These are phyloP conservation scores for Ceratobasidium sp. DNA, from an alignment of 1,284 basidiomycete species.

Conservation along the genomic window DNA sequence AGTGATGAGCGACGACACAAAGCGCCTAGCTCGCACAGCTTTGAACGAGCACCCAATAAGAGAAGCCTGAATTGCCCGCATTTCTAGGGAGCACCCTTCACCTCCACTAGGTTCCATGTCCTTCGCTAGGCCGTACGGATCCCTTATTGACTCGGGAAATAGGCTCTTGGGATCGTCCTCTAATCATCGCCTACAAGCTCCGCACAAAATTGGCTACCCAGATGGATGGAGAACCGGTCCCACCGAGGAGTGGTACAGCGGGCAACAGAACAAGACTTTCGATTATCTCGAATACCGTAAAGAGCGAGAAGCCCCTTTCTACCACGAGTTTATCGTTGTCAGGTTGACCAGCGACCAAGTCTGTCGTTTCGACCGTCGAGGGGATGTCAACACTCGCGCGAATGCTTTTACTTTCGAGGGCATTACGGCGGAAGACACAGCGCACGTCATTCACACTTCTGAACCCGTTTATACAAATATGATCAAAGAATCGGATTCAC, in stretches of 20 bases:
- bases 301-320: constrained; percentile 25
- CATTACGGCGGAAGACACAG: constrained; percentile 22
- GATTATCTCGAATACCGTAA: constrained; percentile 23
- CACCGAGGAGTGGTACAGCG: constrained; percentile 26
- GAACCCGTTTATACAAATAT: neutral
- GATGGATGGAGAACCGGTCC: constrained; percentile 20
- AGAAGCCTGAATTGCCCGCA: too few species aligned
- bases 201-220: constrained; percentile 27
- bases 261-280: constrained; percentile 10
- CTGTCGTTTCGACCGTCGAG: constrained; percentile 35
- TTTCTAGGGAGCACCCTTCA: too few species aligned
- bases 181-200: constrained; percentile 1
- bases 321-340: constrained; percentile 24
- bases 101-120: too few species aligned
- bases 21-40: too few species aligned
- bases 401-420: constrained; percentile 6
- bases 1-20: too few species aligned
- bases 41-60: too few species aligned
- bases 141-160: too few species aligned
- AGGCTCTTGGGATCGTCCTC: too few species aligned
- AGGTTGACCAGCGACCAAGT: neutral
- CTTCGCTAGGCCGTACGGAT: too few species aligned
- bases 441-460: constrained; percentile 11
- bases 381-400: constrained; percentile 5
- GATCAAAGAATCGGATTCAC: constrained; percentile 1